phyloP scores from a whole-genome alignment of 495 filamentous ascomycete genomes.

The Chaetomium fimeti region DNA sequence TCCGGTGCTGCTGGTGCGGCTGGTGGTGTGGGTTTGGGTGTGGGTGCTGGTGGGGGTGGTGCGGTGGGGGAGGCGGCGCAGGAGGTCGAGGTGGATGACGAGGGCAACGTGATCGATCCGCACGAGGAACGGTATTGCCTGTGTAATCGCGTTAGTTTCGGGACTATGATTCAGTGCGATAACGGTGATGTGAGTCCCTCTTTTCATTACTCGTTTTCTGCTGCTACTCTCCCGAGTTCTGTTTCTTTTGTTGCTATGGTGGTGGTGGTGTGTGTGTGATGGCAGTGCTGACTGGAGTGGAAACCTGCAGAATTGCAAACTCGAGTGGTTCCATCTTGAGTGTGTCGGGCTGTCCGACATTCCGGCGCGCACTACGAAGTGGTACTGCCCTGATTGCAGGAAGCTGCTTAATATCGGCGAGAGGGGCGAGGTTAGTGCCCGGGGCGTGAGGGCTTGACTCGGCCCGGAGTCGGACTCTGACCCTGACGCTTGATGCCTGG shows the following conservation, averaged over 20 bases:
- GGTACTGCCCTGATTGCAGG: slow-evolving; percentile 91
- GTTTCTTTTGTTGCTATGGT: background rate
- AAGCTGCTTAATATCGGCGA: slow-evolving; percentile 62
- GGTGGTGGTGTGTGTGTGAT: background rate
- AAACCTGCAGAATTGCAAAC: slow-evolving; percentile 55
- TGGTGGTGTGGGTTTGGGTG: background rate
- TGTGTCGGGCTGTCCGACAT: slow-evolving; percentile 78
- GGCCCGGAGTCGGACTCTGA: no score
- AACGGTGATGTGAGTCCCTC: slow-evolving; percentile 72
- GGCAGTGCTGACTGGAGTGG: slow-evolving; percentile 27
- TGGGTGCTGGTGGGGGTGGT: slow-evolving; percentile 32
- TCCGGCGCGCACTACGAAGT: slow-evolving; percentile 76
- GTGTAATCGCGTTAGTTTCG: slow-evolving; percentile 88
- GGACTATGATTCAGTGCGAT: slow-evolving; percentile 94
- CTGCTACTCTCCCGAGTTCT: background rate
- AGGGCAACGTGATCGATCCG: slow-evolving; percentile 77
- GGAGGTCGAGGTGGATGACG: slow-evolving; percentile 59
- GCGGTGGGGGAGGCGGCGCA: slow-evolving; percentile 17
- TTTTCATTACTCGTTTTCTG: background rate
- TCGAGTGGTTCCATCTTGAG: slow-evolving; percentile 92
- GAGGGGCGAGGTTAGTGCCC: slow-evolving; percentile 55
- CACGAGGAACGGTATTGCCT: slow-evolving; percentile 87
- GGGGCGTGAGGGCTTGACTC: slow-evolving; percentile 50
- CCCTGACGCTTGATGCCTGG: background rate
- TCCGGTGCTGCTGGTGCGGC: background rate